A percentile compares a stretch with the other conserved stretches of the same genome.
phyloP scores from a whole-genome alignment of 176 grass and related monocot genomes.

The Triticum timopheevii region DNA sequence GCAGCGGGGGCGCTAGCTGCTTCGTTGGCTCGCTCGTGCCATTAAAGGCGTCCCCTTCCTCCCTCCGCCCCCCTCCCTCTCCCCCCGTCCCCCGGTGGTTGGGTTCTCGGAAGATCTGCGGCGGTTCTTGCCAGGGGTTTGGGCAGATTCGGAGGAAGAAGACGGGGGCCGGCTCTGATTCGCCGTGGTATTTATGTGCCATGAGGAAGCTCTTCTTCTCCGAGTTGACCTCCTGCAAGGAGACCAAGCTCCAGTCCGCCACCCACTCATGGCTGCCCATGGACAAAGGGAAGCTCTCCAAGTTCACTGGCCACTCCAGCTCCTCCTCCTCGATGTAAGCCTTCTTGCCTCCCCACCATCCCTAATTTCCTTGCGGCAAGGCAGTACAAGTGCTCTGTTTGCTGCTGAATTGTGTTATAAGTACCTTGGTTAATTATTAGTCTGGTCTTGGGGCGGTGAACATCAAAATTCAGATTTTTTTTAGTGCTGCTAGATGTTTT shows the following conservation, averaged over 20 bases:
- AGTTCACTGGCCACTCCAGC: slow-evolving; percentile 57
- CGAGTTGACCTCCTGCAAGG: slow-evolving; percentile 73
- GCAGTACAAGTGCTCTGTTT: not conserved
- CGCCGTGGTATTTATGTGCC: slow-evolving; percentile 51
- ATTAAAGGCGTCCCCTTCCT: slow-evolving; percentile 39
- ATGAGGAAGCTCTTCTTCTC: slow-evolving; percentile 99
- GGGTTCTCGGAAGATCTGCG: slow-evolving; percentile 25
- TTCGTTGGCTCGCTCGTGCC: slow-evolving; percentile 30
- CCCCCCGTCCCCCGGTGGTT: not conserved
- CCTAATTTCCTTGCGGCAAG: slow-evolving; percentile 9
- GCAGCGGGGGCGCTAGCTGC: not conserved
- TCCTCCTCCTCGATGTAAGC: slow-evolving; percentile 86
- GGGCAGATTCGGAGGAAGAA: slow-evolving; percentile 28
- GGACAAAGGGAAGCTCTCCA: slow-evolving; percentile 84
- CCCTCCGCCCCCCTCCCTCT: not conserved
- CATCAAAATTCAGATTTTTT: not conserved
- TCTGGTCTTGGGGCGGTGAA: not conserved
- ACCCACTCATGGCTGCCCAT: slow-evolving; percentile 86
- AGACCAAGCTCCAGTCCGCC: slow-evolving; percentile 80
- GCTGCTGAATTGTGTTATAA: not conserved
- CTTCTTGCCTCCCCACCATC: not conserved
- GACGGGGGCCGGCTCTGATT: slow-evolving; percentile 33
- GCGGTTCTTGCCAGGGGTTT: slow-evolving; percentile 13
- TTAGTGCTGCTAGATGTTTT: not conserved
- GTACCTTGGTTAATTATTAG: not conserved